phyloP scores from a whole-genome alignment of 2,329 filamentous ascomycete species.

The Botrytis medusae region DNA sequence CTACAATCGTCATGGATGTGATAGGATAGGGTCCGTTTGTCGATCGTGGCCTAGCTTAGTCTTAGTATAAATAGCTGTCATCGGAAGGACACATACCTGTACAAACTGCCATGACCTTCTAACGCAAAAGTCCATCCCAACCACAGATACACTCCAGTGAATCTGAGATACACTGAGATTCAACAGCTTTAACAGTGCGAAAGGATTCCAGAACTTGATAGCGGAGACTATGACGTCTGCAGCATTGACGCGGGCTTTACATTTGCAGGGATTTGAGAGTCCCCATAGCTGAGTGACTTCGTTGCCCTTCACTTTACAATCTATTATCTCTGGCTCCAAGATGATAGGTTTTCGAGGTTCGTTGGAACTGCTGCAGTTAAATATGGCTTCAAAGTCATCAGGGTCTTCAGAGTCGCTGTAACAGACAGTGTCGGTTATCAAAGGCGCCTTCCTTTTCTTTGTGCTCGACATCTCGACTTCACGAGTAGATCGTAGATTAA shows the following conservation, averaged over 20 bases:
- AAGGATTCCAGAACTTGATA: neutral
- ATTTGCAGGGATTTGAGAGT: neutral
- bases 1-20: neutral
- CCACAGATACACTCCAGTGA: neutral
- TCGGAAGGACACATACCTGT: neutral
- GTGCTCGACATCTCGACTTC: neutral
- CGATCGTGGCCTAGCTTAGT: neutral
- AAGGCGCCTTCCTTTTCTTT: neutral
- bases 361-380: neutral
- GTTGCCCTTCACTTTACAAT: neutral
- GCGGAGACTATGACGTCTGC: neutral
- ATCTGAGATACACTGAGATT: neutral
- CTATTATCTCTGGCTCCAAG: neutral
- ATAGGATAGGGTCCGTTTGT: neutral
- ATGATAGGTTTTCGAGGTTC: neutral
- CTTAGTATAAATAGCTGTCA: neutral
- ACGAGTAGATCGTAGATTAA: neutral
- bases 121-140: neutral
- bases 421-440: rapidly evolving
- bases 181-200: neutral
- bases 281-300: neutral
- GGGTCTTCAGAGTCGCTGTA: neutral
- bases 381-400: too few species aligned
- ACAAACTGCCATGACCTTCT: neutral
- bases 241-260: neutral